phyloP scores from a whole-genome alignment of 176 grass and related monocot species.

The Stipa capillata region DNA sequence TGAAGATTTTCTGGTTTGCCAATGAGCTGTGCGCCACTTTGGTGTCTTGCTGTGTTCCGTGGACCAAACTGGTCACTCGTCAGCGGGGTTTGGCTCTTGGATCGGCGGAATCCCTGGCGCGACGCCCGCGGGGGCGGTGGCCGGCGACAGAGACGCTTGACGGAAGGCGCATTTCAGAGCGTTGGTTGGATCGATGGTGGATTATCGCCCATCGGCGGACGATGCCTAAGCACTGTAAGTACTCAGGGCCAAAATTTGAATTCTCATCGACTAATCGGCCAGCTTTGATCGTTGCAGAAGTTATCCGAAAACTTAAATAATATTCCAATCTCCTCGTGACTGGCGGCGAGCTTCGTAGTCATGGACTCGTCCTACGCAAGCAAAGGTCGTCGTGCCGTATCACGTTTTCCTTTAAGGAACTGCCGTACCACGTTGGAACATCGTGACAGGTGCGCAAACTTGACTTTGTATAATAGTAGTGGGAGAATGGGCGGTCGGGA shows the following conservation, averaged over 20 bases:
- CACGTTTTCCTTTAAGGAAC: too few species aligned
- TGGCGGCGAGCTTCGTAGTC: too few species aligned
- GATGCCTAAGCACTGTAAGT: too few species aligned
- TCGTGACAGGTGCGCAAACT: neutral
- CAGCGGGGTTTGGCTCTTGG: neutral
- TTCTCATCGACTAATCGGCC: too few species aligned
- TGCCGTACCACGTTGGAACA: neutral
- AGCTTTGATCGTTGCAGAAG: too few species aligned
- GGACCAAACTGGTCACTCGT: neutral
- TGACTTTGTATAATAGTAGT: neutral
- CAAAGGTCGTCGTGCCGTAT: neutral
- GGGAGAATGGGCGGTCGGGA: neutral
- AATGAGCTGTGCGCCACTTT: neutral
- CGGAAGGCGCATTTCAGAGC: too few species aligned
- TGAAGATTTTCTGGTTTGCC: neutral
- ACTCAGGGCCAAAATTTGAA: too few species aligned
- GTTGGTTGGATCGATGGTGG: too few species aligned
- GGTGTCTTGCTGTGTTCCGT: neutral
- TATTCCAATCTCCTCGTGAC: too few species aligned
- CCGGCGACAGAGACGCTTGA: neutral
- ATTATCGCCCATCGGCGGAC: too few species aligned
- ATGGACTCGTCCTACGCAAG: neutral
- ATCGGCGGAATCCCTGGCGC: neutral
- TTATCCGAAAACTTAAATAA: too few species aligned
- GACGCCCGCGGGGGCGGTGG: neutral